Base-by-base conservation (phyloP, 129 eudicot species). In the Helichrysum umbraculigerum region DNA sequence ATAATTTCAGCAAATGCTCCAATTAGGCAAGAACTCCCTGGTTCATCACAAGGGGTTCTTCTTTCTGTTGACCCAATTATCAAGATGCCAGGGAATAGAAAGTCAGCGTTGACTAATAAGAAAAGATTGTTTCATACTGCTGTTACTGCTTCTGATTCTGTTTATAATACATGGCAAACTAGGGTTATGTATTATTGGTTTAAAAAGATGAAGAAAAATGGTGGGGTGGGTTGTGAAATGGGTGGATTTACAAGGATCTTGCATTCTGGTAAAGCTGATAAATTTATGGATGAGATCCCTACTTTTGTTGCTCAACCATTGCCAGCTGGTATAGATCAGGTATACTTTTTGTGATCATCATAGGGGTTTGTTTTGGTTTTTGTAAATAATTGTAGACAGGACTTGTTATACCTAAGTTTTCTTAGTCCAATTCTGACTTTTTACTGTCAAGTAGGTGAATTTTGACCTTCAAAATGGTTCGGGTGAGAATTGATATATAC, bases 111-210 rank as follows among this genome's bases (percentile, higher is more conserved):
- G 51, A 67, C 25, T 32, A 80, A 66, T 37, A 87, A 80, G 68
- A 86, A 81, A 78, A 82, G 99, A 79, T 78, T 91, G 74, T 95
- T 95, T 79, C 99, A 95, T 47, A 95, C 99, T 3, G 96, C 99
- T 16, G 97, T 95, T 11, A 95, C 99, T 14, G 76, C 99, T 25
- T 89, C 99, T 54, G 92, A 89, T 80, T 86, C 94, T 14, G 85
- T 95, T 72, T 95, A 95, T 71, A 95, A 86, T 54, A 91, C 97
- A 8, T 95, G 99, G 99, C 99, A 95, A 82, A 83, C 91, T 16
- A 85, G 99, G 82, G 81, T 95, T 20, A 91, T 91, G 99, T 95
- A 91, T 56, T 95, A 95, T 71, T 95, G 99, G 99, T 95, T 95
- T 58, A 87, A 91, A 86, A 87, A 89, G 75, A 86, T 86, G 79